Evolutionary conservation across 805 yeast genomes (phyloP).

Genomic region (Metschnikowia similis): DNA sequence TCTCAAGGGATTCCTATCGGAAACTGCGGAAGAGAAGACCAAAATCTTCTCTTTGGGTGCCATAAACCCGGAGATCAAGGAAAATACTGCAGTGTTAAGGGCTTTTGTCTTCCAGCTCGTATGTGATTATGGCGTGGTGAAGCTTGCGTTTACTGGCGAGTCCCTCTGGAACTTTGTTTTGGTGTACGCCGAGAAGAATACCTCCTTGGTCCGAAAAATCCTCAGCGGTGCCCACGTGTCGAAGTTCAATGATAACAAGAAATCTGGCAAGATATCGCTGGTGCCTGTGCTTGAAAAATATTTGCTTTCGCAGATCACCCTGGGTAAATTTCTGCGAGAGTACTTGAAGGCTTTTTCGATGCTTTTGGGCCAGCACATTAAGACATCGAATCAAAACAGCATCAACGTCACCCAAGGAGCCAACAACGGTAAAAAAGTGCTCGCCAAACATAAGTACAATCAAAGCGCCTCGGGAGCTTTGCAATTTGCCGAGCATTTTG

Average conservation of each 20-base stretch:
- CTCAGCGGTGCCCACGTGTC: conserved; percentile 53
- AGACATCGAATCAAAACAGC: conserved; percentile 16
- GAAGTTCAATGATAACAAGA: conserved; percentile 43
- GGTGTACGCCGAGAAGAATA: conserved; percentile 46
- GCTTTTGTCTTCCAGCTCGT: conserved; percentile 48
- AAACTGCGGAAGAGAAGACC: conserved; percentile 57
- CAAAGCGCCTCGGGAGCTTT: conserved; percentile 17
- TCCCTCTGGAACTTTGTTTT: conserved; percentile 61
- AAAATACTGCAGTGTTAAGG: conserved; percentile 47
- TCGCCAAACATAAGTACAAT: conserved; percentile 20
- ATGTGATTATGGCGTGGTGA: conserved; percentile 49
- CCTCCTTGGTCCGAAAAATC: conserved; percentile 44
- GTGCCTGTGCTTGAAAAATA: conserved; percentile 48
- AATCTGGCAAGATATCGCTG: conserved; percentile 46
- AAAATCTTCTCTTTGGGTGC: conserved; percentile 67
- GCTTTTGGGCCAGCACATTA: conserved; percentile 42
- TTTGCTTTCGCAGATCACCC: conserved; percentile 43
- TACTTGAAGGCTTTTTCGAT: conserved; percentile 45
- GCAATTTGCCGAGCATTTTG: conserved; percentile 52
- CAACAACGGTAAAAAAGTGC: conserved; percentile 17
- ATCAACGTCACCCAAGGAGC: conserved; percentile 15
- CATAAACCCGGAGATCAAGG: conserved; percentile 62
- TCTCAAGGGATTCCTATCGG: conserved; percentile 53
- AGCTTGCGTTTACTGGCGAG: conserved; percentile 55
- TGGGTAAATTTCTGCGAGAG: conserved; percentile 39